Percentiles rank a stretch among this genome's conserved stretches.
Conservation (phyloP, 495 filamentous ascomycete genomes). For the Hypoxylon rickii region DNA sequence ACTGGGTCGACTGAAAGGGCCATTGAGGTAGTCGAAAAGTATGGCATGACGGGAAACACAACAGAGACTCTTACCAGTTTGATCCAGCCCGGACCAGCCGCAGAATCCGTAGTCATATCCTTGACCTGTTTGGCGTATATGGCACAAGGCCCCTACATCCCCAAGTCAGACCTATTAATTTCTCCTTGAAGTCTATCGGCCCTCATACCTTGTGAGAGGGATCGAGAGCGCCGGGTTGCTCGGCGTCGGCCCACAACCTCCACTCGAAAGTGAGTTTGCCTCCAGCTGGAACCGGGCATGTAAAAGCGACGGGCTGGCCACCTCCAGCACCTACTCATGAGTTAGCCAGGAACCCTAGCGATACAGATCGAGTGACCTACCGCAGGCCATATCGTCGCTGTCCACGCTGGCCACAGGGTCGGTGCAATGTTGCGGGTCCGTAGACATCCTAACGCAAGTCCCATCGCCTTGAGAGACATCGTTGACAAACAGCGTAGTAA, state of each 20-base stretch:
- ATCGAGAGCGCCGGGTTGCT: conserved; percentile 61
- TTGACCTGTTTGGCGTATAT: conserved; percentile 72
- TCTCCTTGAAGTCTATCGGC: not conserved
- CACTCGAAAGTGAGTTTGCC: conserved; percentile 66
- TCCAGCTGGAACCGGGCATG: conserved; percentile 58
- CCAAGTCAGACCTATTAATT: not conserved
- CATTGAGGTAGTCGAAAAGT: no score
- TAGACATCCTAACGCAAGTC: conserved; percentile 69
- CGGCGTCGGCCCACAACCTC: conserved; percentile 62
- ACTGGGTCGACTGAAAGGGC: no score
- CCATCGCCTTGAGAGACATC: conserved; percentile 69
- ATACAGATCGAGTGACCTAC: conserved; percentile 45
- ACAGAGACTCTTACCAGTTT: conserved; percentile 57
- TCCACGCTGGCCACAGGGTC: conserved; percentile 57
- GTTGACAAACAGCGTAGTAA: conserved; percentile 69
- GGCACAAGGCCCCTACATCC: conserved; percentile 58
- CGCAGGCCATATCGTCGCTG: conserved; percentile 72
- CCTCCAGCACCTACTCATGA: conserved; percentile 58
- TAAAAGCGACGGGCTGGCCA: conserved; percentile 57
- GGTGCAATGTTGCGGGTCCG: conserved; percentile 51
- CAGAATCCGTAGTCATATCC: conserved; percentile 46
- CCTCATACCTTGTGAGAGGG: conserved; percentile 59
- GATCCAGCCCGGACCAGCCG: conserved; percentile 73
- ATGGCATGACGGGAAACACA: not conserved
- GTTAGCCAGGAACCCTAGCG: not conserved